Base-by-base conservation (phyloP, 352 stramenopile genomes). In the Phytopythium kandeliae region DNA sequence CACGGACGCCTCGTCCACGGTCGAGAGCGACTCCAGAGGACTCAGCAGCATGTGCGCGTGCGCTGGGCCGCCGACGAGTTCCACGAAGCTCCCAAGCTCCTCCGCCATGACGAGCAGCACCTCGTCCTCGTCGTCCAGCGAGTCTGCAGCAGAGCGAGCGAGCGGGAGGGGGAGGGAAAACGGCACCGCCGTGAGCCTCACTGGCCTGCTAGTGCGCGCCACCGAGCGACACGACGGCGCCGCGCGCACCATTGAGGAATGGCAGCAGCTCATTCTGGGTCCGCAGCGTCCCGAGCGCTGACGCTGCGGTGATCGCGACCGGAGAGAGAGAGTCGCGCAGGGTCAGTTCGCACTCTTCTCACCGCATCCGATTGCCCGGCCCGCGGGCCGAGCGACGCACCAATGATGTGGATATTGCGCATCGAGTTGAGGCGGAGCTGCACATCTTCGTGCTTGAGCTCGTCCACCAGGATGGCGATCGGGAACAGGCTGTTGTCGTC, bases 91-190 rank as follows among this genome's bases (percentile, higher is more conserved):
- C 49, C 86, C 90, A 10, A 98, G 60, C 51, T 97, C 81, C 60
- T 98, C 89, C 7, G 93, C 92, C 74, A 98, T 96, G 35, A 94
- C 91, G 44, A 98, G 62, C 42, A 99, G 67, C 30, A 99, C 95
- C 65, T 99, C 95, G 68, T 99, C 97, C 62, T 98, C 96, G 55
- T 99, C 96, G 60, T 99, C 96, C 17, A 98, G 83, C 16, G 86
- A 97, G 56, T 99, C 97, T 92, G 67, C 45, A 40, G 57, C 24
- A 10, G 11, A 35, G 31, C 11, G 4, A 35, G 11, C 28, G 4
- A 31, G 28, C 28, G 9, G 28, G 28, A 4, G 9, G 4, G 28
- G 9, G 9, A 31, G 28, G 28, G 28, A 40, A 44, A 55, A 30
- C 45, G 62, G 11, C 41, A 56, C 21, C 24, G n/a, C n/a, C n/a